Percentiles rank a stretch among this genome's conserved stretches.
Evolutionary conservation across 352 stramenopile genomes (phyloP).

Genomic region (Phytophthora pinifolia): DNA sequence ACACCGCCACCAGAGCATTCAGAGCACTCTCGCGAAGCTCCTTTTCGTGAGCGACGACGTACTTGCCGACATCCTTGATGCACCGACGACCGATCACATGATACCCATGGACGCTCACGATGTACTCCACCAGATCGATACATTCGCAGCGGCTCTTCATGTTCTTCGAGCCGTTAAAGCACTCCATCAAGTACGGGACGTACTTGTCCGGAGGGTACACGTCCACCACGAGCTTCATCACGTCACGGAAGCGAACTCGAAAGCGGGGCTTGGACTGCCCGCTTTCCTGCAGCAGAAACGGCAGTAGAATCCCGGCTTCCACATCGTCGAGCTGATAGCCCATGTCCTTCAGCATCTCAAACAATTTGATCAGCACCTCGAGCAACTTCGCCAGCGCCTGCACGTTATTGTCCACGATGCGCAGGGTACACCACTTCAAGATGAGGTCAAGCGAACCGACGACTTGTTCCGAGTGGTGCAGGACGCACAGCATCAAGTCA

Average conservation of each 20-base stretch:
- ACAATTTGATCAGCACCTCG: slow-evolving; percentile 80
- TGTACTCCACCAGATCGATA: slow-evolving; percentile 80
- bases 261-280: slow-evolving; percentile 85
- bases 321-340: slow-evolving; percentile 79
- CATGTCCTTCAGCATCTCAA: slow-evolving; percentile 70
- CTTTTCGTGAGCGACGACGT: slow-evolving; percentile 77
- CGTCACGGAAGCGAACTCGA: slow-evolving; percentile 76
- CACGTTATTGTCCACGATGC: slow-evolving; percentile 89
- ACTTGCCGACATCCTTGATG: slow-evolving; percentile 82
- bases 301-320: slow-evolving; percentile 78
- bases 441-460: slow-evolving; percentile 71
- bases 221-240: slow-evolving; percentile 80
- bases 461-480: slow-evolving; percentile 67
- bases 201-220: slow-evolving; percentile 86
- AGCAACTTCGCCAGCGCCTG: slow-evolving; percentile 82
- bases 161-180: slow-evolving; percentile 85
- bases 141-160: slow-evolving; percentile 86
- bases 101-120: slow-evolving; percentile 62
- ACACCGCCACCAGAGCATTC: slow-evolving; percentile 70
- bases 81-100: slow-evolving; percentile 69
- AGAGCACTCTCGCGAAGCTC: slow-evolving; percentile 82
- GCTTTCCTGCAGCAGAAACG: slow-evolving; percentile 83
- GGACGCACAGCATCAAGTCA: slow-evolving; percentile 67
- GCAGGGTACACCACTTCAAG: slow-evolving; percentile 85
- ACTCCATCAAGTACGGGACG: slow-evolving; percentile 71